Evolutionary conservation across 106 monocot species (phyloP).

Genomic region (Agapanthus africanus): DNA sequence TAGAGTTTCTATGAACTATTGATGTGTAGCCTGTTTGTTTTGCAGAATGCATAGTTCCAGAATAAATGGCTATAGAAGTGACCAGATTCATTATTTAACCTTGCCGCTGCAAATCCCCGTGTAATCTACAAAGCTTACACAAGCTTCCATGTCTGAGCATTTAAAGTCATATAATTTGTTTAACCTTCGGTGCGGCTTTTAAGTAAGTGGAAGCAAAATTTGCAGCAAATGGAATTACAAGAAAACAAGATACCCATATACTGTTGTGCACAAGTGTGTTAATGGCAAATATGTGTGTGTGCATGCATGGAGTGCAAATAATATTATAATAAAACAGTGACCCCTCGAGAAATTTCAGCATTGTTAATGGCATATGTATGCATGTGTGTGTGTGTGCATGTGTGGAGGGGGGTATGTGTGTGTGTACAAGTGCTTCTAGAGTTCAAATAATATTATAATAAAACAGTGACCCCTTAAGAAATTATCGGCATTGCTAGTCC

Average conservation of each 20-base stretch:
- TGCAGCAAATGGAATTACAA: not conserved
- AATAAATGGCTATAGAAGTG: too few relatives aligned
- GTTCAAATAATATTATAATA: too few relatives aligned
- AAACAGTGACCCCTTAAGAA: too few relatives aligned
- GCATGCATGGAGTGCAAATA: not conserved
- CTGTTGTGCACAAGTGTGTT: not conserved
- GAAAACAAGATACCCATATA: not conserved
- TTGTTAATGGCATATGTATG: too few relatives aligned
- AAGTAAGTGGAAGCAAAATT: not conserved
- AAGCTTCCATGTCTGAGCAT: not conserved
- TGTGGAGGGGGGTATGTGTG: not conserved
- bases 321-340: too few relatives aligned
- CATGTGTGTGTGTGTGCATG: not conserved
- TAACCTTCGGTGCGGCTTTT: not conserved
- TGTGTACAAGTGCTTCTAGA: too few relatives aligned
- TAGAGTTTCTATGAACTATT: not conserved
- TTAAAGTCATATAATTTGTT: not conserved
- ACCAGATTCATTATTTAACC: too few relatives aligned
- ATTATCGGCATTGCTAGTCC: too few relatives aligned
- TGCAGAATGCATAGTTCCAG: not conserved
- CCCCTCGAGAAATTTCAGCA: not conserved
- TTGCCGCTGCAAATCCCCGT: not conserved
- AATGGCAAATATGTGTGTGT: not conserved
- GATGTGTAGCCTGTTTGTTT: not conserved
- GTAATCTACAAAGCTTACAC: not conserved